phyloP scores from a whole-genome alignment of 768 basidiomycete species.

The Cystofilobasidium macerans region DNA sequence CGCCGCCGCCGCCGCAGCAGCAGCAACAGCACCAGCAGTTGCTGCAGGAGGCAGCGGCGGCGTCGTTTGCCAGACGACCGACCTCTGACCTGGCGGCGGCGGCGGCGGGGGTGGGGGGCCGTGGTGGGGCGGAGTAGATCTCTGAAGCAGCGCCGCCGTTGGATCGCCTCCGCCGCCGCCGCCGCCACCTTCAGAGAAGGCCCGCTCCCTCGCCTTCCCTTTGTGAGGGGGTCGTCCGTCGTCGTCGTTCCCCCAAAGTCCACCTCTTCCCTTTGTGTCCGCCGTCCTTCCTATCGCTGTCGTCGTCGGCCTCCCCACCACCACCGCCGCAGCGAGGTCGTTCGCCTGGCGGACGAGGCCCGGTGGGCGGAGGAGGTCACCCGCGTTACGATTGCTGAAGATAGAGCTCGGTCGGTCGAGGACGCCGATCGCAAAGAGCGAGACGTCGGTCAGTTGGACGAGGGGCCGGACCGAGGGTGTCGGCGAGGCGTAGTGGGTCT shows the following conservation, averaged over 20 bases:
- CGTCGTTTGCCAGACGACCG: background rate
- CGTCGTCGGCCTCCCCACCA: background rate
- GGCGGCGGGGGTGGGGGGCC: too few relatives aligned
- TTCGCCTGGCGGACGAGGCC: background rate
- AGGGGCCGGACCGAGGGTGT: slow-evolving; percentile 13
- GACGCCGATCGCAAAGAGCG: slow-evolving; percentile 9
- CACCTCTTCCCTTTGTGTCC: background rate
- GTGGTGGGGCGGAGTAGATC: too few relatives aligned
- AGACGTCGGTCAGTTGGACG: slow-evolving; percentile 9
- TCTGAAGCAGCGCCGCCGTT: background rate
- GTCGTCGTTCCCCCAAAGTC: too few relatives aligned
- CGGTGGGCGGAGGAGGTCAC: slow-evolving; percentile 17
- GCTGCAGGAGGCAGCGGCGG: too few relatives aligned
- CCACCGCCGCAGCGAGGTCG: background rate
- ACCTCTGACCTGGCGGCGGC: too few relatives aligned
- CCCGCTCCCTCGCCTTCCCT: background rate
- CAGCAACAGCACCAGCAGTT: too few relatives aligned
- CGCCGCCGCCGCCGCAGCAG: too few relatives aligned
- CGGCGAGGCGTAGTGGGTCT: background rate
- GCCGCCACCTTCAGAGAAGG: background rate
- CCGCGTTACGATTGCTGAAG: slow-evolving; percentile 13
- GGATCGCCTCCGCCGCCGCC: too few relatives aligned
- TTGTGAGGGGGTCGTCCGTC: background rate
- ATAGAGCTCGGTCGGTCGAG: slow-evolving; percentile 16
- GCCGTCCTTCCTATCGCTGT: background rate